Evolutionary conservation across 2,329 filamentous ascomycete species (phyloP), one percentile per base, ranked within the genome.

Genomic region (Diaporthe sp.): DNA sequence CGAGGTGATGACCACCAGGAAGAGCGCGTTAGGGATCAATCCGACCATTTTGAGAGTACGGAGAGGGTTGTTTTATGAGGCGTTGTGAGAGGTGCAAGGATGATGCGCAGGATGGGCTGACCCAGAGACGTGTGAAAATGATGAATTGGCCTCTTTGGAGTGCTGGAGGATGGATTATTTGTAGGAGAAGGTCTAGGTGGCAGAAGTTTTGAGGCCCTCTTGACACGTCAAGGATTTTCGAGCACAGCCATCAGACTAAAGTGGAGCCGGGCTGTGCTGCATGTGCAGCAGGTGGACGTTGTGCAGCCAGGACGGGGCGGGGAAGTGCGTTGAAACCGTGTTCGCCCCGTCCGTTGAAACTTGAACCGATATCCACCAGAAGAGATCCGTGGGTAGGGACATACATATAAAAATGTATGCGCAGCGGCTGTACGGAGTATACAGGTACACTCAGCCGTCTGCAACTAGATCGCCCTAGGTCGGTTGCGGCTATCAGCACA

Each of bases 1-100:
- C 49, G 70, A 71, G 46, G 76, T 77, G 60, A 77, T 72, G 70
- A 75, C 55, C 44, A 75, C 76, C 70, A 77, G 61, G 62, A 77
- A 77, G 70, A 77, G 73, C 5, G 73, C 61, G 76, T 77, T 75
- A 3, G 76, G 76, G 73, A 77, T 73, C 31, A 77, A 19, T n/a
- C 76, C 75, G 68, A 76, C 71, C 71, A 73, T 73, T 42, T n/a
- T 73, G 17, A n/a, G 19, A 46, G 71, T 37, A 25, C 22, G 10
- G 51, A 10, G 12, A 22, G 9, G 28, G 34, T 4, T n/a, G 22
- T 22, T 6, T 39, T 31, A 15, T 22, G 4, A 37, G 12, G 22
- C 39, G 53, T 10, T 4, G 34, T 58, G 34, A 34, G n/a, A 61
- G 13, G 4, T 28, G 3, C 17, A 15, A 15, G 3, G n/a, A 22